These are phyloP conservation scores for Allomyces javanicus DNA, from an alignment of 192 early-diverging fungal species.

Conservation along the genomic window DNA sequence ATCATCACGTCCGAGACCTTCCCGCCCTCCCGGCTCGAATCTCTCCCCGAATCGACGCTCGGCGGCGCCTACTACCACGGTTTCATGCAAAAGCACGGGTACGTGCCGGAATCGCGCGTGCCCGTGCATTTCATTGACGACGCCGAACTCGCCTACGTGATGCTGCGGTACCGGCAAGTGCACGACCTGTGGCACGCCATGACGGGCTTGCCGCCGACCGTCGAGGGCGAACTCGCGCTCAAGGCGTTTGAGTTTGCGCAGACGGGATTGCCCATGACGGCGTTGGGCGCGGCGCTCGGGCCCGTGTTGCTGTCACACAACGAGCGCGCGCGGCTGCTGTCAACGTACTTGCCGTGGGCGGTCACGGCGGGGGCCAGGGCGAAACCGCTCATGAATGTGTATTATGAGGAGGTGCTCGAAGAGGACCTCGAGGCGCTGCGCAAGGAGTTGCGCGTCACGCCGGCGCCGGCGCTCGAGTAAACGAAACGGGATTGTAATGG, in stretches of 20 bases:
- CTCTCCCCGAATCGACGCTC: conserved; percentile 52
- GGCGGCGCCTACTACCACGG: conserved; percentile 55
- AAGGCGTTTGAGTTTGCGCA: conserved; percentile 92
- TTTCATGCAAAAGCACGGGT: conserved; percentile 57
- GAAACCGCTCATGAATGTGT: conserved; percentile 66
- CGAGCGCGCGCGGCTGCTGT: conserved; percentile 43
- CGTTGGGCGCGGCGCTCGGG: conserved; percentile 63
- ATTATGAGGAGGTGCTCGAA: conserved; percentile 71
- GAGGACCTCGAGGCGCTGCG: conserved; percentile 42
- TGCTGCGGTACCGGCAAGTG: conserved; percentile 78
- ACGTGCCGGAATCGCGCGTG: conserved; percentile 60
- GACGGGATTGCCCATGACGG: conserved; percentile 71
- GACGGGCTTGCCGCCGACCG: conserved; percentile 55
- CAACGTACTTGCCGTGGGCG: conserved; percentile 77
- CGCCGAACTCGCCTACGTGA: conserved; percentile 81
- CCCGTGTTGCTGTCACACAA: conserved; percentile 40
- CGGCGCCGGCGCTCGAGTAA: conserved; percentile 12
- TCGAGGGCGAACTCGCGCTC: conserved; percentile 78
- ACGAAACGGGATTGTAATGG: conserved; percentile 2
- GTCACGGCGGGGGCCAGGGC: conserved; percentile 54
- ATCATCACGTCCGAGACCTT: conserved; percentile 46
- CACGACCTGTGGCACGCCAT: conserved; percentile 90
- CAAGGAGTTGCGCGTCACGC: conserved; percentile 49
- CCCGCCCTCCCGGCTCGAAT: conserved; percentile 37
- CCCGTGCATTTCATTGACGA: conserved; percentile 74